Evolutionary conservation across 768 basidiomycete genomes (phyloP), one percentile per base, ranked within the genome.

Genomic region (Tylopilus intermedius): DNA sequence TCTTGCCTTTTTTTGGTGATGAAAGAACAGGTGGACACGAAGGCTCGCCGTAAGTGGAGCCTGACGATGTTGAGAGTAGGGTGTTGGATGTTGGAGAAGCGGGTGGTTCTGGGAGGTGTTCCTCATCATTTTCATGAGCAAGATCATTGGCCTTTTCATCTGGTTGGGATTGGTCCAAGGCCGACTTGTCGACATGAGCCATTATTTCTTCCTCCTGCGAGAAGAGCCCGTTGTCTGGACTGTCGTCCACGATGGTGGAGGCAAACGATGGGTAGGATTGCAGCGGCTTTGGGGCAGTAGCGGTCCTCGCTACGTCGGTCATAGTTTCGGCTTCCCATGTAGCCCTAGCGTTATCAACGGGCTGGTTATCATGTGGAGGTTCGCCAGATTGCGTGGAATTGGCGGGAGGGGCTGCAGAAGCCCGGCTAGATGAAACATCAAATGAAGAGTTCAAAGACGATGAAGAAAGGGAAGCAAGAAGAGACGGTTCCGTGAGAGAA

Each of bases 71-170:
- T 8, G 68, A 70, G 32, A 59, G 58, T 29, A 79, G 62, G 0
- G 77, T 79, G 54, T 79, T 79, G 10, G 80, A 79, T 18, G 75
- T 64, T 8, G 78, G 80, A 5, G 82, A 84, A 18, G 76, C 74
- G 29, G 82, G 81, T 27, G 81, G 81, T 60, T 85, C 84, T 8
- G 79, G 76, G 6, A 80, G 66, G 60, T 82, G 78, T 45, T 81
- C 79, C 50, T 67, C 64, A 49, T 65, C 64, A 37, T 56, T 58
- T n/a, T 58, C 58, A n/a, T 55, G 57, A 9, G 8, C 32, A 18
- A 53, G 48, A 26, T 63, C 57, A 18, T 56, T 47, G 41, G 2
- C 21, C 45, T 64, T 68, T 45, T 62, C 58, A 15, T 67, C 59
- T 30, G 49, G 8, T 18, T 42, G 45, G 21, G 48, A 35, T 22